Base-by-base conservation (phyloP, 768 basidiomycete species). In the Podaxis sp. region DNA sequence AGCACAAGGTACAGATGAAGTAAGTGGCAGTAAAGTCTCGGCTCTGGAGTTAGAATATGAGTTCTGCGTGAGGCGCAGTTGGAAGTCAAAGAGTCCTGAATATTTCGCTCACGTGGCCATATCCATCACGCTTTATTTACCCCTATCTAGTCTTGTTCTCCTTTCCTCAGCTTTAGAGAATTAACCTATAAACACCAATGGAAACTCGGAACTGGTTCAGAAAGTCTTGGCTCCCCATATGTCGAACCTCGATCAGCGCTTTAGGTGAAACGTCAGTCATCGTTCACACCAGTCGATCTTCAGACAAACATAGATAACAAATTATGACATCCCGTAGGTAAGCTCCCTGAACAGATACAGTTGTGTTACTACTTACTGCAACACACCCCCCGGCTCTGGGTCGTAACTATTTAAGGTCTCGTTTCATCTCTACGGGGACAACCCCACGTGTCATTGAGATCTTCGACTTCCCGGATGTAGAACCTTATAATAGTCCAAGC, bases 61-160 rank as follows among this genome's bases (percentile, higher is more conserved):
- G 49, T 51, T 51, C 12, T 24, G 49, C 49, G 22, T 24, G 26
- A 51, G 49, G 49, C 49, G 22, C 42, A 44, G 49, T 51, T 51
- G 49, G 26, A 24, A 28, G 49, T 51, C 8, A 24, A 24, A 51
- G 49, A 6, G 22, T 51, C 49, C 49, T 22, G 49, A 28, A 51
- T 28, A 51, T 51, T 39, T 56, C 17, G 38, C 33, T 56, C 54
- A 56, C 54, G 54, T 56, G 54, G 54, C 22, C 54, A 19, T 40
- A 22, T 40, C 36, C 52, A 26, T 52, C 51, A 52, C 51, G 26
- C 52, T 15, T 54, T 33, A 38, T 54, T 33, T 30, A 54, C 54
- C 39, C n/a, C 39, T 39, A 36, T 56, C 54, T 39, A 19, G 24
- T 13, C 39, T 36, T 36, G 30, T 13, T 8, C n/a, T 36, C 9